Evolutionary conservation across 352 stramenopile genomes (phyloP), one percentile per base, ranked within the genome.

Genomic region (Globisporangium camurandrum): DNA sequence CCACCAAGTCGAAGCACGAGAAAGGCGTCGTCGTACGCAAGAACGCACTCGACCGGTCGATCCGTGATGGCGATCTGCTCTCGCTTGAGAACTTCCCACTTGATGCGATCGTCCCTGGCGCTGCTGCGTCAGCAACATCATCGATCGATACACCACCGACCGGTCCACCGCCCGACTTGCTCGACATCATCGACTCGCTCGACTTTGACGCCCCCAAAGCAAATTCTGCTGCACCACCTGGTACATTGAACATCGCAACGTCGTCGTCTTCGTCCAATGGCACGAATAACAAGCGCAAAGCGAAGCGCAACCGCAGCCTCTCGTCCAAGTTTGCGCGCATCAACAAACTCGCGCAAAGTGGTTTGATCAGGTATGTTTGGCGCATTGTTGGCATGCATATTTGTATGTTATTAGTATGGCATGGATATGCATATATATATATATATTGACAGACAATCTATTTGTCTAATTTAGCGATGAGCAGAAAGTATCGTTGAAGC

Each of bases 301-400:
- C 73, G 7, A 91, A 88, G 51, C 71, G 80, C 14, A 70, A 66
- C 39, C 74, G 80, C 22, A 88, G 77, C 31, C 62, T 91, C 11
- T 91, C 80, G 56, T 88, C 76, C 61, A 91, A 91, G 61, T 91
- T 88, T 41, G 88, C 75, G 80, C 80, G 88, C 33, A 72, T 91
- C 30, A 88, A 91, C 68, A 88, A 86, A 39, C 69, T 91, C 39
- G 80, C 80, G 11, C 66, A 74, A 33, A 87, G 71, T 53, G 80
- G 80, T 31, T 86, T 84, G 63, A 91, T 91, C 65, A 75, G 58
- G 71, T 83, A 54, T 28, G 69, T 62, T 23, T 5, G 17, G 9
- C 30, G 3, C 40, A 27, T 44, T 24, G 19, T 38, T 19, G 44
- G 20, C 11, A 27, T 46, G 20, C 34, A 6, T 41, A 3, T 30